Evolutionary conservation across 148 eudicot genomes (phyloP).

Genomic region (Fagopyrum tataricum): DNA sequence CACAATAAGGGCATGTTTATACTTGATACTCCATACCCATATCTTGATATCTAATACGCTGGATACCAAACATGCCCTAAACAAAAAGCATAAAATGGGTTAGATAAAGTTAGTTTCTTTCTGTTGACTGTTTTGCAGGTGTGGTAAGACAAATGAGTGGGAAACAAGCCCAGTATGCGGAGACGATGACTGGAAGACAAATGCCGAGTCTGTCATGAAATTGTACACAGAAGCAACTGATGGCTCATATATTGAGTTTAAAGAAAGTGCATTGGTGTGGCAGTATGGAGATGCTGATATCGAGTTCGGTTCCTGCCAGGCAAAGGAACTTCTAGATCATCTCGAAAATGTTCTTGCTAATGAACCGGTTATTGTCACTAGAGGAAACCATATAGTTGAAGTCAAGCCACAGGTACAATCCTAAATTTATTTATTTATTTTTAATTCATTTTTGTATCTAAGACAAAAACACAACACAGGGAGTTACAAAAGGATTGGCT

Average conservation of each 20-base stretch:
- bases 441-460: neutral
- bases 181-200: slow-evolving; percentile 52
- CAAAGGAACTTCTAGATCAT: slow-evolving; percentile 64
- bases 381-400: slow-evolving; percentile 70
- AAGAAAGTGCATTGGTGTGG: slow-evolving; percentile 78
- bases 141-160: slow-evolving; percentile 49
- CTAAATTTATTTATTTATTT: neutral
- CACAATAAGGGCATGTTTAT: too few species aligned
- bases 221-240: slow-evolving; percentile 60
- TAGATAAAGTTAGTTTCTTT: neutral
- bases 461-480: slow-evolving; percentile 25
- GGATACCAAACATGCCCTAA: too few species aligned
- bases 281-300: slow-evolving; percentile 60
- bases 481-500: slow-evolving; percentile 56
- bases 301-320: slow-evolving; percentile 62
- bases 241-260: slow-evolving; percentile 55
- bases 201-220: slow-evolving; percentile 60
- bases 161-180: slow-evolving; percentile 28
- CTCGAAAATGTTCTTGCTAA: slow-evolving; percentile 64
- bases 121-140: slow-evolving; percentile 32
- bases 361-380: slow-evolving; percentile 58
- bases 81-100: too few species aligned
- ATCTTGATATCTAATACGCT: too few species aligned
- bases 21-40: too few species aligned
- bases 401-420: slow-evolving; percentile 60